Base-by-base conservation (phyloP, 2,329 filamentous ascomycete species). In the Alternaria solani region DNA sequence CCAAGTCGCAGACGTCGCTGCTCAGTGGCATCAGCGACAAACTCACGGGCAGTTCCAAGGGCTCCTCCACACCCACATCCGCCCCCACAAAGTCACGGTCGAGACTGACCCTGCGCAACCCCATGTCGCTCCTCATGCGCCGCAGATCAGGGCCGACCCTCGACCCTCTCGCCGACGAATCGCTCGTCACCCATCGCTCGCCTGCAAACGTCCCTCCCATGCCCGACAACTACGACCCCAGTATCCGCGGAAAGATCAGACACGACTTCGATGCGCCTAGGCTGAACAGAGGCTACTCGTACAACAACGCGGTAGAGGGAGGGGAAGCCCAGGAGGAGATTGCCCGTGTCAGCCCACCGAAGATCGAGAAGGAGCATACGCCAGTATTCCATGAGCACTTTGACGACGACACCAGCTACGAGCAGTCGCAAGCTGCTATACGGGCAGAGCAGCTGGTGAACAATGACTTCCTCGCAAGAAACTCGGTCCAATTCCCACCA, bases 191-290 rank as follows among this genome's bases (percentile, higher is more conserved):
- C 20, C 80, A 82, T 28, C 81, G 80, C 39, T 84, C 80, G 51
- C 70, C 83, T 12, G 65, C 74, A 7, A 73, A 76, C 43, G 78
- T 85, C 18, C 75, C 76, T 3, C 81, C 84, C 2, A 81, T 86
- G 54, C 86, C 86, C 2, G 86, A 87, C 59, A 85, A 88, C 67
- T 89, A 87, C 68, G 87, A 89, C 66, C 87, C 87, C 12, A 82
- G 87, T 54, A 89, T 89, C 59, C 83, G 86, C 53, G 88, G 87
- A 18, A 88, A 85, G 49, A 83, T 87, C 23, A 82, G 89, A 1
- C 87, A 90, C 76, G 88, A 90, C 68, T 90, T 89, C 72, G 88
- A 86, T 49, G 86, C 84, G 4, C 88, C 87, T 6, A 80, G 86
- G 52, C 78, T 82, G 42, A 82, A 83, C 55, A 75, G 81, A 51